Evolutionary conservation across 2,329 filamentous ascomycete genomes (phyloP), one percentile per base, ranked within the genome.

Genomic region (Neonectria hederae): DNA sequence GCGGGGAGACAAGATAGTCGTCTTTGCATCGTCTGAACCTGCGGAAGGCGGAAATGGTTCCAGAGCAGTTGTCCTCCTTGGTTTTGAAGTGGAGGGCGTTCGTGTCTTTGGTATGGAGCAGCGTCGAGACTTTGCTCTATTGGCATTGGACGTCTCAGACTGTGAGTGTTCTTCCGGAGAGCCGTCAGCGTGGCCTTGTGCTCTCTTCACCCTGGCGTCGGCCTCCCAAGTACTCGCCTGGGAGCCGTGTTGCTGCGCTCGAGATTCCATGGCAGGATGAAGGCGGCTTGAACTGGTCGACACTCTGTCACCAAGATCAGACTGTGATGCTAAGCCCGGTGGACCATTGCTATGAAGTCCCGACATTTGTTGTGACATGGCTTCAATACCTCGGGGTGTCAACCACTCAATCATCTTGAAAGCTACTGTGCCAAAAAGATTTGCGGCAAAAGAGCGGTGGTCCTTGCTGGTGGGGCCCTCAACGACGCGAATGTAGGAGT

Each of bases 401-500:
- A 91, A 78, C 89, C 88, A 91, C 74, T 91, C 89, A 4, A 91
- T 72, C 87, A 91, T 91, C 71, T 89, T 90, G 76, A 91, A 89
- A 11, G 89, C 85, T 11, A 86, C 86, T 0, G 89, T 90, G 7
- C 84, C 87, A 70, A 91, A 90, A 8, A 90, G 79, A 66, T 89
- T 89, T 7, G 86, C 86, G 8, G 87, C 84, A 71, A 89, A 88
- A 0, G 87, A 89, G 6, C 87, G 81, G 68, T 89, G 83, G 66
- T 89, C 87, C 64, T 85, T 87, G 68, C 78, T 84, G 11, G 79
- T 73, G 1, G 82, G 80, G 42, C 80, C 79, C 67, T 88, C 86
- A 2, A 75, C 74, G 2, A 87, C 75, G 4, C 71, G 77, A 46
- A 86, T 75, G 38, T 76, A 67, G 2, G 56, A 7, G 28, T n/a